Evolutionary conservation across 2,329 filamentous ascomycete species (phyloP).

Genomic region (Myriosclerotinia scirpicola): DNA sequence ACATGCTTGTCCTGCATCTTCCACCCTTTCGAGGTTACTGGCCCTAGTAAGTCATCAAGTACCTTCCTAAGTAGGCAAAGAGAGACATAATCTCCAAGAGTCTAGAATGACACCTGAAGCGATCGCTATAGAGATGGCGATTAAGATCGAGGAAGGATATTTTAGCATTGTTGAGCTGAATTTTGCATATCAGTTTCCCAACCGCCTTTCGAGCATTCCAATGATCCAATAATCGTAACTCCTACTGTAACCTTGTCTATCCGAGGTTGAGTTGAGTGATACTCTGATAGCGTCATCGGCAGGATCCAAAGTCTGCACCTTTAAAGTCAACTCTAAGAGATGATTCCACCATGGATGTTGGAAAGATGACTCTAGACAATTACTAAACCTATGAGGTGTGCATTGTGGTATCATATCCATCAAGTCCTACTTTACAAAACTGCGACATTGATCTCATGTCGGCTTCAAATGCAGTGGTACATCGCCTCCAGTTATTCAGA

Average conservation of each 20-base stretch:
- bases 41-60: neutral
- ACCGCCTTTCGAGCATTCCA: neutral
- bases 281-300: neutral
- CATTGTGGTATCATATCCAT: neutral
- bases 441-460: constrained; percentile 20
- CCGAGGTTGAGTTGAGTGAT: neutral
- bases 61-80: constrained; percentile 15
- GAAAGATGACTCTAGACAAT: neutral
- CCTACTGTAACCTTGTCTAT: neutral
- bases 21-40: neutral
- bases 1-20: neutral
- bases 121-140: neutral
- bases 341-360: neutral
- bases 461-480: constrained; percentile 7
- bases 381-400: neutral
- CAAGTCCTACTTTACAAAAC: neutral
- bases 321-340: neutral
- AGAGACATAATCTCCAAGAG: neutral
- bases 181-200: neutral
- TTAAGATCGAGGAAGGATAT: neutral
- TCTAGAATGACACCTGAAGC: constrained; percentile 3
- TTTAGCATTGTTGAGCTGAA: neutral
- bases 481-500: constrained; percentile 18
- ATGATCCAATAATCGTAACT: neutral
- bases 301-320: neutral